Conservation (phyloP, 1,284 basidiomycete species). For the Ceratobasidium sp. region DNA sequence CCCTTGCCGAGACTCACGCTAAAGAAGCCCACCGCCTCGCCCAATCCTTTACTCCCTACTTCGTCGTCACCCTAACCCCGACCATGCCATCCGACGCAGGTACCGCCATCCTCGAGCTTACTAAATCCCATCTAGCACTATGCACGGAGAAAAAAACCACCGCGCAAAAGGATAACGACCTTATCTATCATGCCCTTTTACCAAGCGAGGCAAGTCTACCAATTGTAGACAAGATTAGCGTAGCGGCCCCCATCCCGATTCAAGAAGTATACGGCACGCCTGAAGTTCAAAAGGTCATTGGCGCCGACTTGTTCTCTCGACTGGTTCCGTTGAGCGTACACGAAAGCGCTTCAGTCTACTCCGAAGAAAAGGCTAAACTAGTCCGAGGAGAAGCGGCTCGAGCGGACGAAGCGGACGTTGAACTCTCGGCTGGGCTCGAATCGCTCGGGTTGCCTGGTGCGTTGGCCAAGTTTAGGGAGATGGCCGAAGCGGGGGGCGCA, state of each 20-base stretch:
- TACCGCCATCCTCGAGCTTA: slow-evolving; percentile 81
- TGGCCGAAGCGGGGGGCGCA: slow-evolving; percentile 71
- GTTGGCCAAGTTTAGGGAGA: slow-evolving; percentile 80
- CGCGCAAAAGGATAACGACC: slow-evolving; percentile 92
- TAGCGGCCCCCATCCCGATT: slow-evolving; percentile 88
- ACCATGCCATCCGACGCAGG: slow-evolving; percentile 92
- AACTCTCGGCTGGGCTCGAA: slow-evolving; percentile 85
- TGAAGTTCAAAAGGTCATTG: slow-evolving; percentile 96
- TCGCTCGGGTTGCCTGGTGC: slow-evolving; percentile 85
- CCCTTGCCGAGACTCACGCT: slow-evolving; percentile 82
- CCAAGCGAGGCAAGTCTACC: slow-evolving; percentile 88
- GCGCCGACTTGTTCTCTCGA: slow-evolving; percentile 89
- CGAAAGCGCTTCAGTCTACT: slow-evolving; percentile 96
- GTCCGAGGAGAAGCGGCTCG: slow-evolving; percentile 91
- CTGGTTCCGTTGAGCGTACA: slow-evolving; percentile 96
- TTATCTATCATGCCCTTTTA: slow-evolving; percentile 97
- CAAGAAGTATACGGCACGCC: slow-evolving; percentile 94
- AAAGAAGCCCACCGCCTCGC: slow-evolving; percentile 87
- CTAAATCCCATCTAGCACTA: slow-evolving; percentile 85
- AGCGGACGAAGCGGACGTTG: slow-evolving; percentile 85
- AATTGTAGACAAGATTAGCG: slow-evolving; percentile 81
- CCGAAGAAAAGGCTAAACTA: slow-evolving; percentile 98
- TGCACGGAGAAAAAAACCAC: slow-evolving; percentile 83
- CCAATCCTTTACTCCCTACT: slow-evolving; percentile 78
- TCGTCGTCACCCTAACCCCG: slow-evolving; percentile 79